Conservation (phyloP, 2,329 filamentous ascomycete species). For the Paraphaeosphaeria sporulosa region DNA sequence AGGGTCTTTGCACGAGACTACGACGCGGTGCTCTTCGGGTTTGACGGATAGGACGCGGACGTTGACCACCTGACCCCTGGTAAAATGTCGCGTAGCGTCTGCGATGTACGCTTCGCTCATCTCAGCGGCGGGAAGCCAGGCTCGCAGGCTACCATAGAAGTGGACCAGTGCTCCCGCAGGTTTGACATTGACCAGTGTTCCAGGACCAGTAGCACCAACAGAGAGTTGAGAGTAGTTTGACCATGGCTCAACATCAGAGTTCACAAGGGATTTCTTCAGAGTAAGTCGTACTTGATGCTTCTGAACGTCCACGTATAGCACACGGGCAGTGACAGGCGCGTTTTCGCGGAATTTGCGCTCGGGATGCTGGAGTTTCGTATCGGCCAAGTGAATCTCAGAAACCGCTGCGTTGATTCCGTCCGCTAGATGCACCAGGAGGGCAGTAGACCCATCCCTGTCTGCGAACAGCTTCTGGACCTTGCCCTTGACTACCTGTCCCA, state of each 20-base stretch:
- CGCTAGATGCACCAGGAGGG: constrained; percentile 81
- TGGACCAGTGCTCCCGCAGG: constrained; percentile 84
- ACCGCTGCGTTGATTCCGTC: constrained; percentile 91
- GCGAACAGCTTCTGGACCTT: constrained; percentile 86
- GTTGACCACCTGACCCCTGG: constrained; percentile 86
- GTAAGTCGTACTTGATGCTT: constrained; percentile 86
- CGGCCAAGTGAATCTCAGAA: constrained; percentile 85
- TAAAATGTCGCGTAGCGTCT: constrained; percentile 89
- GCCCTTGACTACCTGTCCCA: constrained; percentile 82
- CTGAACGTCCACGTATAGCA: constrained; percentile 78
- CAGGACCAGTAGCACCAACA: constrained; percentile 79
- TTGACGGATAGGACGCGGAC: constrained; percentile 87
- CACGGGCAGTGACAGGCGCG: constrained; percentile 81
- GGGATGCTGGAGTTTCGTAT: constrained; percentile 85
- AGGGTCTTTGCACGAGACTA: constrained; percentile 93
- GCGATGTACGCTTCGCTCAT: constrained; percentile 98
- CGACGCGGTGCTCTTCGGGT: constrained; percentile 72
- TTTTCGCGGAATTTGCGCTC: constrained; percentile 96
- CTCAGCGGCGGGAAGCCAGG: constrained; percentile 90
- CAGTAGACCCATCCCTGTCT: constrained; percentile 77
- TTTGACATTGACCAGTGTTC: constrained; percentile 85
- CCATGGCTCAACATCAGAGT: constrained; percentile 83
- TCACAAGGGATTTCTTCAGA: constrained; percentile 92
- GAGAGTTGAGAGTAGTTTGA: constrained; percentile 77
- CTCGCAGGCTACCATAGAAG: constrained; percentile 85